Evolutionary conservation across 164 flowering plant genomes (phyloP).

Genomic region (Sextonia rubra): DNA sequence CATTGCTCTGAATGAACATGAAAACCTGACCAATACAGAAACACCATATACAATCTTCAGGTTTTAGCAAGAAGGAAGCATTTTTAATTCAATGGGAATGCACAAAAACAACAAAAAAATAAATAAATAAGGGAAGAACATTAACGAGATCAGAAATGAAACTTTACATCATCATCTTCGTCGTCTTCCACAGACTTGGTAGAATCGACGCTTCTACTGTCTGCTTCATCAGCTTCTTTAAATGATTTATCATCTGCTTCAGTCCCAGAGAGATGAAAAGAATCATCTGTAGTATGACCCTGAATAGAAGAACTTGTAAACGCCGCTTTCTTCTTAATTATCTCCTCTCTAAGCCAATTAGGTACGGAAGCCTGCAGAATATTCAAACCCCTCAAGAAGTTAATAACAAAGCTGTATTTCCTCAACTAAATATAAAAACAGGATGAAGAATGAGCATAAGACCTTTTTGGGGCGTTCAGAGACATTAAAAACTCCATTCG

Average conservation of each 20-base stretch:
- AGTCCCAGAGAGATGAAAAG: slow-evolving; percentile 43
- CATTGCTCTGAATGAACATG: background rate
- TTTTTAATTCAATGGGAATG: background rate
- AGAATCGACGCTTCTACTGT: slow-evolving; percentile 63
- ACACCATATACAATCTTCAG: background rate
- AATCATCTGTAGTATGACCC: slow-evolving; percentile 42
- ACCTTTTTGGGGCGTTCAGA: slow-evolving; percentile 98
- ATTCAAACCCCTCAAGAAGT: slow-evolving; percentile 1
- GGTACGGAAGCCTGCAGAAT: slow-evolving; percentile 81
- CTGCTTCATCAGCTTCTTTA: slow-evolving; percentile 53
- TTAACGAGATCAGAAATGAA: no score
- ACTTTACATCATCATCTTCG: slow-evolving; percentile 71
- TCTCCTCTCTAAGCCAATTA: slow-evolving; percentile 97
- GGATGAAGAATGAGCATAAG: background rate
- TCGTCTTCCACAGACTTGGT: slow-evolving; percentile 76
- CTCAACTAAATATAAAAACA: background rate
- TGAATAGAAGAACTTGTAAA: slow-evolving; percentile 43
- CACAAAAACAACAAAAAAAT: background rate
- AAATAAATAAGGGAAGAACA: background rate
- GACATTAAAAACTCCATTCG: slow-evolving; percentile 47
- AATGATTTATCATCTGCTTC: slow-evolving; percentile 46
- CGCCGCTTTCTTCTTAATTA: slow-evolving; percentile 74
- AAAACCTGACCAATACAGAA: background rate
- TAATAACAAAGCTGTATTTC: background rate
- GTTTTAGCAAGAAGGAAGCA: background rate